Evolutionary conservation across 2,329 filamentous ascomycete genomes (phyloP).

Genomic region (Aureobasidium lini): DNA sequence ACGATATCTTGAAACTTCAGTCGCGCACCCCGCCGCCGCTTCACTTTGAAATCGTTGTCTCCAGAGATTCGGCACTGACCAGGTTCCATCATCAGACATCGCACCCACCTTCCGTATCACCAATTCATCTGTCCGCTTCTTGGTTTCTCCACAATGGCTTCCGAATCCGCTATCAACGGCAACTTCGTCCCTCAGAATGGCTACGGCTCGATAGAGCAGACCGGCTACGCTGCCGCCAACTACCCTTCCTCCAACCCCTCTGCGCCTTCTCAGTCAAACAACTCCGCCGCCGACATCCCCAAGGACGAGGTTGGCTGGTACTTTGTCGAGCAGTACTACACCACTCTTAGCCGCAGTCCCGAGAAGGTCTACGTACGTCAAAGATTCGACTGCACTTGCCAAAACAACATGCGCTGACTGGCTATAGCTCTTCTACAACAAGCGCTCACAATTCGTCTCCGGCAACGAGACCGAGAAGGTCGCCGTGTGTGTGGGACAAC

Average conservation of each 20-base stretch:
- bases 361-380: conserved; percentile 71
- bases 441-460: conserved; percentile 89
- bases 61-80: not conserved
- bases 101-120: not conserved
- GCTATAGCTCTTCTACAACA: conserved; percentile 78
- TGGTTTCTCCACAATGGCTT: conserved; percentile 28
- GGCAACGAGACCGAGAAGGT: conserved; percentile 86
- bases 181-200: conserved; percentile 36
- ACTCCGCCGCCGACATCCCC: conserved; percentile 38
- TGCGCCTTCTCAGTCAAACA: conserved; percentile 18
- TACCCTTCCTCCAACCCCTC: conserved; percentile 19
- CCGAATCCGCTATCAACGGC: conserved; percentile 40
- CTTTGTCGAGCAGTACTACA: conserved; percentile 99
- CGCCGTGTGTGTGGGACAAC: conserved; percentile 77
- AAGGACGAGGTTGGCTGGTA: conserved; percentile 99
- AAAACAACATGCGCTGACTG: not conserved
- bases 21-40: not conserved
- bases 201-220: conserved; percentile 32
- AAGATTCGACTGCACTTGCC: not conserved
- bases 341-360: conserved; percentile 85
- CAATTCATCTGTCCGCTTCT: not conserved
- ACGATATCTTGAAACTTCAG: not conserved
- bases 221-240: conserved; percentile 24
- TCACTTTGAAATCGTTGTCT: not conserved
- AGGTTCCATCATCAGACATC: not conserved